These are phyloP conservation scores for Paramecium primaurelia DNA, from an alignment of 73 alveolate genomes.

Conservation along the genomic window DNA sequence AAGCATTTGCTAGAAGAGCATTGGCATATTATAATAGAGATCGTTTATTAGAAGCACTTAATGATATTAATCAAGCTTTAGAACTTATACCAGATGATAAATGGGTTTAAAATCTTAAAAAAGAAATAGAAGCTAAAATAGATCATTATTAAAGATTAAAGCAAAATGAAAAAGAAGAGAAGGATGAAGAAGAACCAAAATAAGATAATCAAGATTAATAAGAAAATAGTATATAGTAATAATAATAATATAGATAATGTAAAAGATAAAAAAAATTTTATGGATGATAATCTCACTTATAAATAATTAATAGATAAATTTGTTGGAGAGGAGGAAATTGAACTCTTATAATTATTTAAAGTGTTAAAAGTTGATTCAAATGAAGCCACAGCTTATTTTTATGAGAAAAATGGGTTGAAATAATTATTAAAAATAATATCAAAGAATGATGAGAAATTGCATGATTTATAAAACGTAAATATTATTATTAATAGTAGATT, in stretches of 20 bases:
- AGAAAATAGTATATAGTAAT: not conserved
- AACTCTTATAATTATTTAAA: conserved; percentile 27
- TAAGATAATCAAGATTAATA: conserved; percentile 29
- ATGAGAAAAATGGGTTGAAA: conserved; percentile 64
- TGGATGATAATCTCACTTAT: not conserved
- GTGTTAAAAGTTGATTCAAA: not conserved
- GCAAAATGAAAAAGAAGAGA: conserved; percentile 57
- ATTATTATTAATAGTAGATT: not conserved
- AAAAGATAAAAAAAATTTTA: not conserved
- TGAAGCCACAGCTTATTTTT: conserved; percentile 63
- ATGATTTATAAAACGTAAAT: not conserved
- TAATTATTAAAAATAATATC: not conserved
- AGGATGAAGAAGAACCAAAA: conserved; percentile 59
- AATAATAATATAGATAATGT: conserved; percentile 60
- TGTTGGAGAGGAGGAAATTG: conserved; percentile 25
- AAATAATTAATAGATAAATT: conserved; percentile 45
- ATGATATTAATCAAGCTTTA: conserved; percentile 87
- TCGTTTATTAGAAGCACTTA: conserved; percentile 83
- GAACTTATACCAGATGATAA: conserved; percentile 73
- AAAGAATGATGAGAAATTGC: not conserved
- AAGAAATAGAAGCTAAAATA: conserved; percentile 66
- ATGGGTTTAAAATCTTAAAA: conserved; percentile 56
- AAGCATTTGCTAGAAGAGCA: conserved; percentile 95
- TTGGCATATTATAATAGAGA: conserved; percentile 81
- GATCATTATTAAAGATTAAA: conserved; percentile 56